Conservation (phyloP, 352 stramenopile genomes). For the Thalassiosira oceanica region DNA sequence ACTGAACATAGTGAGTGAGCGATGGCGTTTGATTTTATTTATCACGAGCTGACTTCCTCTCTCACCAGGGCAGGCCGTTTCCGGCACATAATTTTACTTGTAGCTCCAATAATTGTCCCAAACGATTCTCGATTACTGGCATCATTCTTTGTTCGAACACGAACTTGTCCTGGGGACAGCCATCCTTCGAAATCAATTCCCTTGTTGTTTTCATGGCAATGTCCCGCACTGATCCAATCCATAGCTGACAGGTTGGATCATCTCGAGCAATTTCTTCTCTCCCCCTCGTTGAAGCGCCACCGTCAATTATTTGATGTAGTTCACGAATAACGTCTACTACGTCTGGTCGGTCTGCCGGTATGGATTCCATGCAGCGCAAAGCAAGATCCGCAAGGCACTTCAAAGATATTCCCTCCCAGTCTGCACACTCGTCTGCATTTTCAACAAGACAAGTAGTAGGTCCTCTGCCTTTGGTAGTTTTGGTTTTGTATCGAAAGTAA, state of each 20-base stretch:
- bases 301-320: background rate
- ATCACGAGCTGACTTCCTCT: background rate
- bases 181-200: background rate
- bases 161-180: background rate
- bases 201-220: background rate
- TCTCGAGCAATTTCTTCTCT: background rate
- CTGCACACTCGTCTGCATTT: slow-evolving; percentile 5
- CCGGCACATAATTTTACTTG: background rate
- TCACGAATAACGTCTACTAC: background rate
- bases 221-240: background rate
- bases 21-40: too few relatives aligned
- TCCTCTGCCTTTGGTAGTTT: slow-evolving; percentile 5
- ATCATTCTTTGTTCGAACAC: background rate
- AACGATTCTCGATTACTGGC: background rate
- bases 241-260: background rate
- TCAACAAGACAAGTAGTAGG: too few relatives aligned
- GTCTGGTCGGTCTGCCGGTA: background rate
- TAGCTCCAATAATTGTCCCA: slow-evolving; percentile 2
- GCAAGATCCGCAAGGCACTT: background rate
- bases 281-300: background rate
- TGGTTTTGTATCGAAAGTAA: background rate
- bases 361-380: slow-evolving; percentile 1
- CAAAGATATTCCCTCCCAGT: slow-evolving; percentile 1
- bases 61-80: slow-evolving; percentile 9
- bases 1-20: too few relatives aligned